phyloP scores from a whole-genome alignment of 225 moss, liverwort and hornwort species.

The Straminergon stramineum region DNA sequence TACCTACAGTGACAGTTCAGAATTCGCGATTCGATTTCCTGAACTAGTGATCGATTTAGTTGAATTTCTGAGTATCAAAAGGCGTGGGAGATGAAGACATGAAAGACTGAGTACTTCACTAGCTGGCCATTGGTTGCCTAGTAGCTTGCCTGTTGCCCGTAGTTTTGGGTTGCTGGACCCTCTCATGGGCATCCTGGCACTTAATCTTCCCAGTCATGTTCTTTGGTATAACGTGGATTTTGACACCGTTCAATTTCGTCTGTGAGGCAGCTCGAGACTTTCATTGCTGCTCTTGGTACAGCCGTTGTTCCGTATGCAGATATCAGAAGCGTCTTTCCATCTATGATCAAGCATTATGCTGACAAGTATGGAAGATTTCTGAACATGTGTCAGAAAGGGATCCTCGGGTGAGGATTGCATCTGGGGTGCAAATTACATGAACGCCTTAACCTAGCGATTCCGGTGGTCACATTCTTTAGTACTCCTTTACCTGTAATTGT shows the following conservation, averaged over 20 bases:
- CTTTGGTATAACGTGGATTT: background rate
- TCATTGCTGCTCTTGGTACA: background rate
- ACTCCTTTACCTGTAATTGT: background rate
- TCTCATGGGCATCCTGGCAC: background rate
- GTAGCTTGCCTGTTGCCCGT: background rate
- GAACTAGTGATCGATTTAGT: background rate
- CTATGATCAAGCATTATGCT: background rate
- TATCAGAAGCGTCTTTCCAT: background rate
- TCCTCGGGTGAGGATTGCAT: background rate
- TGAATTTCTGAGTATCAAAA: background rate
- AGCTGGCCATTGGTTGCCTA: background rate
- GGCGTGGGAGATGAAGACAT: background rate
- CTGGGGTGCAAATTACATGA: background rate
- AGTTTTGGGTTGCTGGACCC: background rate
- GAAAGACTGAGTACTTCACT: background rate
- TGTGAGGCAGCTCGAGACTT: background rate
- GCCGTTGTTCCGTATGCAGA: background rate
- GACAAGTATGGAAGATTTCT: background rate
- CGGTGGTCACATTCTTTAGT: background rate
- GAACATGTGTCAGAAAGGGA: background rate
- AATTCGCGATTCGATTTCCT: background rate
- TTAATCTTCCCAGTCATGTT: too few relatives aligned
- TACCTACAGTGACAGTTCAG: background rate
- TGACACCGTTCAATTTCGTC: background rate
- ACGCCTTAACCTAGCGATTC: background rate